Conservation (phyloP, 129 eudicot species). For the Pseudognaphalium luteoalbum region DNA sequence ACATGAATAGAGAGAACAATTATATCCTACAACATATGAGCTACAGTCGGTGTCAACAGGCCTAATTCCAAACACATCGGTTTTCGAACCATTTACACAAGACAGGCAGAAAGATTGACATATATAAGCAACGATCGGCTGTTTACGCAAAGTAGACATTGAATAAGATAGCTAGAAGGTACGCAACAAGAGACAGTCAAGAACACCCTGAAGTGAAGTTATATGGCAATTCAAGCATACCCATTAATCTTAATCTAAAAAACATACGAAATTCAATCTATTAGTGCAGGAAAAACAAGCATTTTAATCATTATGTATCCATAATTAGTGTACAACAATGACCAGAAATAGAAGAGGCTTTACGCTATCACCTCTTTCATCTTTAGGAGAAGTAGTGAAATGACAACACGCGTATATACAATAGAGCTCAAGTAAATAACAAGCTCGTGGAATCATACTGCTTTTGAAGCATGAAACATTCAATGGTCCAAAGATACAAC, state of each 20-base stretch:
- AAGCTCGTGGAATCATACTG: slow-evolving; percentile 32
- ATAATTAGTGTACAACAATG: slow-evolving; percentile 30
- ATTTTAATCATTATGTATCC: slow-evolving; percentile 20
- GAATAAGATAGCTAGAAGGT: not conserved
- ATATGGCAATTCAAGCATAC: slow-evolving; percentile 12
- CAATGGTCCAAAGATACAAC: slow-evolving; percentile 36
- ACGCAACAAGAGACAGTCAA: not conserved
- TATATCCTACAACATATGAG: not conserved
- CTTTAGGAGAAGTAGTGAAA: slow-evolving; percentile 6
- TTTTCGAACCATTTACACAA: too few relatives aligned
- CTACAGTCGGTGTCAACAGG: not conserved
- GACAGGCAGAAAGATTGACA: too few relatives aligned
- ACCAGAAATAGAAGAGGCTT: not conserved
- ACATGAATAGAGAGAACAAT: not conserved
- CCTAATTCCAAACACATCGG: not conserved
- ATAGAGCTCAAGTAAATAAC: slow-evolving; percentile 35
- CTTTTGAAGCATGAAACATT: slow-evolving; percentile 34
- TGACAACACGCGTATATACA: slow-evolving; percentile 41
- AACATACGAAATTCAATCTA: not conserved
- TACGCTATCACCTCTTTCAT: slow-evolving; percentile 7
- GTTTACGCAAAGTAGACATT: not conserved
- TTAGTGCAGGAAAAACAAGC: slow-evolving; percentile 18
- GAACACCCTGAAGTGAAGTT: not conserved
- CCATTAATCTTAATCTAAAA: not conserved
- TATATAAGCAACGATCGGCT: not conserved